phyloP scores from a whole-genome alignment of 768 basidiomycete genomes.

The Russula sp. region DNA sequence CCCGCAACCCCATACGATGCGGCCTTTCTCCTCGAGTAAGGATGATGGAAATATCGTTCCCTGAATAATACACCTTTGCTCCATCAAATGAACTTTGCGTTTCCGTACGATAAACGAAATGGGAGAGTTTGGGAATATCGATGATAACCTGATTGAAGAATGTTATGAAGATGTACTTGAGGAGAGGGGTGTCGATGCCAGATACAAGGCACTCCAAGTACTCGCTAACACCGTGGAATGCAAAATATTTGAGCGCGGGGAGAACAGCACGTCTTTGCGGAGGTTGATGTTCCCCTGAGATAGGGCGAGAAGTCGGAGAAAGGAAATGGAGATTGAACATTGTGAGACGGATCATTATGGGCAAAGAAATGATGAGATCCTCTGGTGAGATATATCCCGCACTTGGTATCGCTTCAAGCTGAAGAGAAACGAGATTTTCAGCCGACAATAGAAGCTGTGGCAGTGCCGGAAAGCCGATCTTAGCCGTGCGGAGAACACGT shows the following conservation, averaged over 20 bases:
- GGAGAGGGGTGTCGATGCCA: not conserved
- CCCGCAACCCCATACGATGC: not conserved
- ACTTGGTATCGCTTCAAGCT: not conserved
- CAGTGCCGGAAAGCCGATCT: not conserved
- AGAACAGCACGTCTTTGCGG: not conserved
- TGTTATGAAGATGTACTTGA: not conserved
- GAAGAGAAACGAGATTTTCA: not conserved
- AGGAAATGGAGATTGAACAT: not conserved
- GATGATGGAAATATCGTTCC: not conserved
- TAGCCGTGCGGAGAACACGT: too few species aligned
- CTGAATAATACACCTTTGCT: not conserved
- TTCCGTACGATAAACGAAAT: not conserved
- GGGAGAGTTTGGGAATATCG: not conserved
- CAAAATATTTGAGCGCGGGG: not conserved
- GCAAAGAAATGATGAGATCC: not conserved
- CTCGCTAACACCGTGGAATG: not conserved
- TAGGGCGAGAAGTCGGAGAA: not conserved
- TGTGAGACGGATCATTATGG: not conserved
- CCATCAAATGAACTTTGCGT: not conserved
- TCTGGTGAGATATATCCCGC: not conserved
- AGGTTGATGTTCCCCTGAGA: not conserved
- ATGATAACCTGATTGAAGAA: conserved; percentile 1
- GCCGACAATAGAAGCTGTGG: not conserved
- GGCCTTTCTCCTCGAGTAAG: not conserved
- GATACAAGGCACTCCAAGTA: too few species aligned